A percentile compares a stretch with the other conserved stretches of the same genome.
Conservation (phyloP, 2,329 filamentous ascomycete species). For the Westerdykella aurantiaca region DNA sequence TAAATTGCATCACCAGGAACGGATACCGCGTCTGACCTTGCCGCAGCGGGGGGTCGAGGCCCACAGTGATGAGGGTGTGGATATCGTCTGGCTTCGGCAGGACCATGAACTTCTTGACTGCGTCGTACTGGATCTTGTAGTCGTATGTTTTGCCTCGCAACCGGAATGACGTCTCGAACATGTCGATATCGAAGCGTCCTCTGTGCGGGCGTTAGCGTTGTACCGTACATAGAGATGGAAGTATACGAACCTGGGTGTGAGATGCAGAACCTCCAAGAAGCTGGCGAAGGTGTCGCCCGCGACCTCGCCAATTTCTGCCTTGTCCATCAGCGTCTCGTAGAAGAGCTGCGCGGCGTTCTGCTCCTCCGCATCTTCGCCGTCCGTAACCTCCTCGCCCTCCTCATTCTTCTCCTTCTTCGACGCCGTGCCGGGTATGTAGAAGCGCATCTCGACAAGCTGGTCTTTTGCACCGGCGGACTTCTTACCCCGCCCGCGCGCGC, state of each 20-base stretch:
- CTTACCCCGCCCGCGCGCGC: slow-evolving; percentile 70
- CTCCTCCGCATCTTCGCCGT: slow-evolving; percentile 63
- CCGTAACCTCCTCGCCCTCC: slow-evolving; percentile 57
- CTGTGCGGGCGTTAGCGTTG: slow-evolving; percentile 45
- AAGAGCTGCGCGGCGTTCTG: slow-evolving; percentile 96
- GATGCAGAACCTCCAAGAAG: slow-evolving; percentile 92
- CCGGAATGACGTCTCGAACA: slow-evolving; percentile 97
- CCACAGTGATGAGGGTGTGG: slow-evolving; percentile 90
- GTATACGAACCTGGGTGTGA: slow-evolving; percentile 71
- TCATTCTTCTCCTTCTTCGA: slow-evolving; percentile 65
- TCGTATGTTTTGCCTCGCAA: slow-evolving; percentile 98
- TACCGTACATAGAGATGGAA: slow-evolving; percentile 4
- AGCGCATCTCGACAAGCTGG: slow-evolving; percentile 96
- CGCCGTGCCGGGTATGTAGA: slow-evolving; percentile 89
- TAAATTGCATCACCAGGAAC: slow-evolving; percentile 98
- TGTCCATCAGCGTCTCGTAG: slow-evolving; percentile 96
- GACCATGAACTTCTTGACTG: slow-evolving; percentile 98
- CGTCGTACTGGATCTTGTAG: slow-evolving; percentile 98
- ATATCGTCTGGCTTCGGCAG: slow-evolving; percentile 97
- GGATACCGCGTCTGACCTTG: slow-evolving; percentile 97
- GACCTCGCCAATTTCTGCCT: slow-evolving; percentile 97
- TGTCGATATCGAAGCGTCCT: slow-evolving; percentile 99
- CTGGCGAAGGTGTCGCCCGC: slow-evolving; percentile 98
- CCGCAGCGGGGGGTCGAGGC: slow-evolving; percentile 86
- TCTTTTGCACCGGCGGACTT: slow-evolving; percentile 86